Evolutionary conservation across 306 rosid species (phyloP), one percentile per base, ranked within the genome.

Genomic region (Amphicarpaea edgeworthii): DNA sequence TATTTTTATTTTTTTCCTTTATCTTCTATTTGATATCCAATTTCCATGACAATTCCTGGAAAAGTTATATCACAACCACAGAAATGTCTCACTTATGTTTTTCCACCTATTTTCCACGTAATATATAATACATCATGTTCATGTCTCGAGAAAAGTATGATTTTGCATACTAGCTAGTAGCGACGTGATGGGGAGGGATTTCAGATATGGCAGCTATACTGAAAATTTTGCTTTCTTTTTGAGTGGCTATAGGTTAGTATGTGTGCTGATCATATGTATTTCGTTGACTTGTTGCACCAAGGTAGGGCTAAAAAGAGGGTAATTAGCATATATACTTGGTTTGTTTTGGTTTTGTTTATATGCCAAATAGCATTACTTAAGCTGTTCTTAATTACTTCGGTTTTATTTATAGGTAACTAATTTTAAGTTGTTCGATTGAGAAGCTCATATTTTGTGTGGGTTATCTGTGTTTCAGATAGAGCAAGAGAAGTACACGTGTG

Each of bases 191-290:
- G 55, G 70, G 60, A 54, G 64, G 62, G 75, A 32, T 72, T 63
- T 51, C 40, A 63, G 77, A 78, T n/a, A n/a, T 70, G 65, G 11
- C 75, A 64, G 63, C 68, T 54, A n/a, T n/a, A 63, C 67, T 11
- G 24, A 66, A 53, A 55, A 45, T 20, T 11, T 24, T 43, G 28
- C 21, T 65, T 42, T 65, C 68, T 34, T 47, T 73, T 73, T 32
- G 30, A 12, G 65, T 68, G 60, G 43, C 37, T 23, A 21, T 38
- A 14, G 47, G 53, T 34, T 62, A 70, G 78, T 38, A 54, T 34
- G 17, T 8, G 49, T 41, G 23, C 50, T 67, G 76, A n/a, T n/a
- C n/a, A n/a, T n/a, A 73, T 55, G 76, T 34, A 46, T 43, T 72
- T 68, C 38, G 40, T 70, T 62, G 64, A 61, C 68, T 34, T n/a